Conservation (phyloP, 352 stramenopile genomes). For the Pythium biforme region DNA sequence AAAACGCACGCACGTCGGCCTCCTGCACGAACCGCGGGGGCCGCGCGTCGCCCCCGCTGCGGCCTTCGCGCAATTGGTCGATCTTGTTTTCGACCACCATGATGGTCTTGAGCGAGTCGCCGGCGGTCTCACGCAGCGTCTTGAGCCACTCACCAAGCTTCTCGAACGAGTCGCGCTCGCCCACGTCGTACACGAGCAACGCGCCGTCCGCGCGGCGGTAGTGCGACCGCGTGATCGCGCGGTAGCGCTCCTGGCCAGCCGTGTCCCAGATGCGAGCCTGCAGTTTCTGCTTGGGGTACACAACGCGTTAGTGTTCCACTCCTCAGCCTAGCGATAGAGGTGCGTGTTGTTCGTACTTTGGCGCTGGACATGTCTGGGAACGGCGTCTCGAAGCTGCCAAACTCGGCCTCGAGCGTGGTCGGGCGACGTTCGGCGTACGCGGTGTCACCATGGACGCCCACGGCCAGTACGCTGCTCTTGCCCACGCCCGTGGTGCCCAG, state of each 20-base stretch:
- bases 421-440: conserved; percentile 63
- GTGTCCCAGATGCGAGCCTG: conserved; percentile 91
- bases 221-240: conserved; percentile 85
- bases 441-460: conserved; percentile 54
- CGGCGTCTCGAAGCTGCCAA: conserved; percentile 63
- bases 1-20: conserved; percentile 49
- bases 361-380: conserved; percentile 50
- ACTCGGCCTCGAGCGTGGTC: conserved; percentile 73
- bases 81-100: conserved; percentile 92
- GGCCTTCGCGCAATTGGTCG: conserved; percentile 47
- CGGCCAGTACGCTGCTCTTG: conserved; percentile 74
- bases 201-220: conserved; percentile 85
- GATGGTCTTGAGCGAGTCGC: conserved; percentile 80
- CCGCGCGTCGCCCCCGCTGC: conserved; percentile 14
- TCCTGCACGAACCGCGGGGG: conserved; percentile 44
- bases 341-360: conserved; percentile 38
- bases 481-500: conserved; percentile 74
- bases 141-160: conserved; percentile 88
- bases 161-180: conserved; percentile 80
- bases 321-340: too few species aligned
- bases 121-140: conserved; percentile 83
- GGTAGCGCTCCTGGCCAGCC: conserved; percentile 86
- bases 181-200: conserved; percentile 91
- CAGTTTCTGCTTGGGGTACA: too few species aligned
- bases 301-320: too few species aligned